phyloP scores from a whole-genome alignment of 345 rosid genomes.

The Arabis hirsuta region DNA sequence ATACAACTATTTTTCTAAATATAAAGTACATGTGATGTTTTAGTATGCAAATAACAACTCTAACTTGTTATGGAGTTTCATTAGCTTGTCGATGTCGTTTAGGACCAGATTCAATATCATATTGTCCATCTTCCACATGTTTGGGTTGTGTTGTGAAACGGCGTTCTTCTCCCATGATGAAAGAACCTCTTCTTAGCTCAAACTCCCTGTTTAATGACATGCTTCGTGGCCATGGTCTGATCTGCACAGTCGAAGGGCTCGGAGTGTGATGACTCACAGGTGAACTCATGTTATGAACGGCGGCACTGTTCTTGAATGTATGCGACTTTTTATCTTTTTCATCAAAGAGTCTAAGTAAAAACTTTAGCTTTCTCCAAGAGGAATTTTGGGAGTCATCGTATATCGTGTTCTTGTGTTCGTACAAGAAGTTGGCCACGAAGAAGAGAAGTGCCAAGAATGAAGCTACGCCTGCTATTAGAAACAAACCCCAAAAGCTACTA shows the following conservation, averaged over 20 bases:
- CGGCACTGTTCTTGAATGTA: conserved; percentile 33
- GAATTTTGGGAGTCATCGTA: conserved; percentile 37
- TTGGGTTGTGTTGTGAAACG: background rate
- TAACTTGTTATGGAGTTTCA: background rate
- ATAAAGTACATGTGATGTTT: too few species aligned
- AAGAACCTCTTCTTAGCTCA: conserved; percentile 35
- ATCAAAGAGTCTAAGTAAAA: conserved; percentile 38
- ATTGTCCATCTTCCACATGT: conserved; percentile 13
- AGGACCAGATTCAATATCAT: conserved; percentile 22
- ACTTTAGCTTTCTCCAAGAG: conserved; percentile 31
- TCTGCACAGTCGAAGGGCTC: conserved; percentile 36
- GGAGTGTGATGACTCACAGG: conserved; percentile 24
- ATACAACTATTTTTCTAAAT: too few species aligned
- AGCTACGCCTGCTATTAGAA: conserved; percentile 49
- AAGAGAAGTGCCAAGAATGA: conserved; percentile 45
- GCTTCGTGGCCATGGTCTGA: conserved; percentile 25
- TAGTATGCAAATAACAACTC: background rate
- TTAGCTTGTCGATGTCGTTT: background rate
- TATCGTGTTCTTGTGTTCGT: conserved; percentile 17
- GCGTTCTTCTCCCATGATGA: conserved; percentile 3
- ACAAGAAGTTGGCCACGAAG: conserved; percentile 30
- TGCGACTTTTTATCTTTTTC: conserved; percentile 47
- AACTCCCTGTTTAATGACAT: conserved; percentile 16
- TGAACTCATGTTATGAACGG: conserved; percentile 34
- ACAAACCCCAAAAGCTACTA: conserved; percentile 52